A percentile compares a stretch with the other conserved stretches of the same genome.
Conservation (phyloP, 805 yeast species). For the Maudiozyma serrabonitensis region DNA sequence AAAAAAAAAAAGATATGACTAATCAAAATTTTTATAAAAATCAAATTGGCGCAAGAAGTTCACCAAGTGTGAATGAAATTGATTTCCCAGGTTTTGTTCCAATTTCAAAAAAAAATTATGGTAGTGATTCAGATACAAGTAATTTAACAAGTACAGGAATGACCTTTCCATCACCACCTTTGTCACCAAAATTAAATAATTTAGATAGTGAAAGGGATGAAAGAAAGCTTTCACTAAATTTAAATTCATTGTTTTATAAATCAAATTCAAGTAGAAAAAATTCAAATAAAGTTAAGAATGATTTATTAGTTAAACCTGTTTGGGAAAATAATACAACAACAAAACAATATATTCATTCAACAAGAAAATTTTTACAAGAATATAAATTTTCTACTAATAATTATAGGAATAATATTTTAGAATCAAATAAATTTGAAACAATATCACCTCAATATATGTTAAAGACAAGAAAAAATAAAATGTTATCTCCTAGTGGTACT, state of each 20-base stretch:
- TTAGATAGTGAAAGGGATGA: background rate
- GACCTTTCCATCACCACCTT: conserved; percentile 28
- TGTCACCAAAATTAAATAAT: conserved; percentile 20
- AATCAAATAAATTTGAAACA: background rate
- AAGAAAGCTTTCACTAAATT: background rate
- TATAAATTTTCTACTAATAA: background rate
- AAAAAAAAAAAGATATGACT: background rate
- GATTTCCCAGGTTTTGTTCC: background rate
- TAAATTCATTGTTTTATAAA: background rate
- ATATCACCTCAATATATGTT: background rate
- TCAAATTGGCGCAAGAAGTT: background rate
- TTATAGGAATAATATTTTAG: background rate
- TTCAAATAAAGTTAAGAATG: background rate
- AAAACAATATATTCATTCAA: background rate
- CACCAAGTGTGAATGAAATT: background rate
- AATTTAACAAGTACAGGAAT: background rate
- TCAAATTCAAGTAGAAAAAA: background rate
- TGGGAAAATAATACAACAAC: background rate
- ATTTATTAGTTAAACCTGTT: background rate
- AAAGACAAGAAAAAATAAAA: background rate
- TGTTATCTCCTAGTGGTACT: background rate
- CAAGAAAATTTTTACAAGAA: background rate
- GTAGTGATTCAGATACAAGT: background rate
- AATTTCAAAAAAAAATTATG: background rate
- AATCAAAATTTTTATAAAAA: background rate